Evolutionary conservation across 768 basidiomycete genomes (phyloP).

Genomic region (Pleurotus giganteus): DNA sequence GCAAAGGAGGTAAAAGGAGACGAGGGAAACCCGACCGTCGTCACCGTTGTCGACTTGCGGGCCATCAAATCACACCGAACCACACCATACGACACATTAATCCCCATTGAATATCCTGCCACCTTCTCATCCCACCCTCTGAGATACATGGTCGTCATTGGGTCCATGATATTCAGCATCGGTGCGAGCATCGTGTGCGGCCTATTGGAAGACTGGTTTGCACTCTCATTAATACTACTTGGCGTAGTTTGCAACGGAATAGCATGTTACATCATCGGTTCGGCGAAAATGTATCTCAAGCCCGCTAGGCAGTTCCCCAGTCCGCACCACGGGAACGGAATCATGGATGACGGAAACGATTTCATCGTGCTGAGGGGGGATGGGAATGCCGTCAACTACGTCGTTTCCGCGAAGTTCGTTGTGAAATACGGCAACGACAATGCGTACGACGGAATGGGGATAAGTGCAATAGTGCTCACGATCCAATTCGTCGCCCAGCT

Average conservation of each 20-base stretch:
- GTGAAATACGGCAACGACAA: conserved; percentile 16
- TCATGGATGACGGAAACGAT: conserved; percentile 17
- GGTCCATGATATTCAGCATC: neutral
- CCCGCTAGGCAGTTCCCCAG: conserved; percentile 15
- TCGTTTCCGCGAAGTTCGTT: conserved; percentile 23
- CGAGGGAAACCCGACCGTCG: conserved; percentile 3
- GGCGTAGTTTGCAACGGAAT: conserved; percentile 30
- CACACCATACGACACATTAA: neutral
- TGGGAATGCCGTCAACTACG: conserved; percentile 20
- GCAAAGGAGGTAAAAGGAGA: conserved; percentile 4
- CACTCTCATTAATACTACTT: conserved; percentile 28
- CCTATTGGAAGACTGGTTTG: conserved; percentile 25
- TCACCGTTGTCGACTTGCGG: conserved; percentile 22
- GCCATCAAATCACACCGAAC: neutral
- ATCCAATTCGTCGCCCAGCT: conserved; percentile 31
- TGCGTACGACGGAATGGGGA: conserved; percentile 19
- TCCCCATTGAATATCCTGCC: neutral
- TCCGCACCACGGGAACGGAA: conserved; percentile 25
- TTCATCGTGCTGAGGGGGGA: conserved; percentile 24
- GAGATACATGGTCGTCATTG: neutral
- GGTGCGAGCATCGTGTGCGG: conserved; percentile 23
- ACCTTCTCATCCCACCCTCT: neutral
- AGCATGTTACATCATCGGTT: conserved; percentile 26
- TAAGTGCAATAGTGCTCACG: conserved; percentile 24
- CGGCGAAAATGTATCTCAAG: conserved; percentile 21